These are phyloP conservation scores for Hypoxylon sp. DNA, from an alignment of 2,329 filamentous ascomycete species.

Conservation along the genomic window DNA sequence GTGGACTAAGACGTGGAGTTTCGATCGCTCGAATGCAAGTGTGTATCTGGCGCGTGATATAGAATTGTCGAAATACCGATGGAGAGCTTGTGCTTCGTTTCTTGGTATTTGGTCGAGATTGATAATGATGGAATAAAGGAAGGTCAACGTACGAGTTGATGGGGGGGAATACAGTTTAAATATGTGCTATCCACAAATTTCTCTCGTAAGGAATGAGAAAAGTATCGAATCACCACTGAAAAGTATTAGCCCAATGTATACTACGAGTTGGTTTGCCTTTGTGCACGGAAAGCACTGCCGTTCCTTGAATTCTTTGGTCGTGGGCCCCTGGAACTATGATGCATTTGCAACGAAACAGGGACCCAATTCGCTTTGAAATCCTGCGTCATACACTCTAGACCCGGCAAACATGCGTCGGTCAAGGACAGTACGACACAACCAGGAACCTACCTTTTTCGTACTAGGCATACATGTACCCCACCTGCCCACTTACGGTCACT, in stretches of 20 bases:
- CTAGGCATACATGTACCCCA: background rate
- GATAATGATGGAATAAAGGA: slow-evolving; percentile 5
- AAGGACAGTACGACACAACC: slow-evolving; percentile 1
- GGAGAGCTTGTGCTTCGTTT: slow-evolving; percentile 2
- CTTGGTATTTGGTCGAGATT: slow-evolving; percentile 4
- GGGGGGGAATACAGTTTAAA: slow-evolving; percentile 35
- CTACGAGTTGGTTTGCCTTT: slow-evolving; percentile 28
- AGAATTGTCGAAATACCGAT: background rate
- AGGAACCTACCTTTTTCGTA: background rate
- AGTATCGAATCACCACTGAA: slow-evolving; percentile 30
- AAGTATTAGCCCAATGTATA: slow-evolving; percentile 5
- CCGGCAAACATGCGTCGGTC: slow-evolving; percentile 19
- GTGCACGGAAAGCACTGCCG: slow-evolving; percentile 35
- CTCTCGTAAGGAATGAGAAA: slow-evolving; percentile 24
- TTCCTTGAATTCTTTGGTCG: slow-evolving; percentile 40
- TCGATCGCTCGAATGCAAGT: slow-evolving; percentile 7
- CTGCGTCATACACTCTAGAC: slow-evolving; percentile 42
- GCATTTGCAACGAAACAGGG: slow-evolving; percentile 43
- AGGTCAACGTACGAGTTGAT: slow-evolving; percentile 11
- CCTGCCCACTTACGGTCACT: background rate
- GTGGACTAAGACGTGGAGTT: slow-evolving; percentile 48
- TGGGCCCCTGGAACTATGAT: slow-evolving; percentile 39
- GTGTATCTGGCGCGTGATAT: background rate
- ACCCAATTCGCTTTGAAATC: slow-evolving; percentile 35
- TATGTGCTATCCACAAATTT: slow-evolving; percentile 31